These are phyloP conservation scores for Omphalea diandra DNA, from an alignment of 441 rosid species.

Conservation along the genomic window DNA sequence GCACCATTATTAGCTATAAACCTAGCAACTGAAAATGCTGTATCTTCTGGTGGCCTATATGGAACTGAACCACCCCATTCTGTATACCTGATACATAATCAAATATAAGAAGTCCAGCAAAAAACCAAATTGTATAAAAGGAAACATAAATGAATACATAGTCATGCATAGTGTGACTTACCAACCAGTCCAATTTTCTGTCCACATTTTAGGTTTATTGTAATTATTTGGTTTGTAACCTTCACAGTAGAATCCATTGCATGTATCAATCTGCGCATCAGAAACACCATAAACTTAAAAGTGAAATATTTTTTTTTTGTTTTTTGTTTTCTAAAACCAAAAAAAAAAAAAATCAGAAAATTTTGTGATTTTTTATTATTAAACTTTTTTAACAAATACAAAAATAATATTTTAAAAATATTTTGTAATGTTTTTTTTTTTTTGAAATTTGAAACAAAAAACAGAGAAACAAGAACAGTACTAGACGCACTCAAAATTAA, in stretches of 20 bases:
- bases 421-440: no score
- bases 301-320: no score
- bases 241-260: slow-evolving; percentile 94
- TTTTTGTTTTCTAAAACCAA: no score
- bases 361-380: no score
- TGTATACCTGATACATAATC: slow-evolving; percentile 56
- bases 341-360: no score
- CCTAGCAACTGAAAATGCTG: slow-evolving; percentile 89
- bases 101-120: neutral
- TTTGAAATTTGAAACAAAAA: no score
- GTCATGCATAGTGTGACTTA: slow-evolving; percentile 28
- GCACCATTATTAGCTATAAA: slow-evolving; percentile 92
- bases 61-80: slow-evolving; percentile 90
- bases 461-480: no score
- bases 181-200: slow-evolving; percentile 99
- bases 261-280: slow-evolving; percentile 64
- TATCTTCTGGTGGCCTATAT: slow-evolving; percentile 82
- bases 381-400: no score
- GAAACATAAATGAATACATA: neutral
- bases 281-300: no score
- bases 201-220: slow-evolving; percentile 96
- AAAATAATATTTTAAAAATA: no score
- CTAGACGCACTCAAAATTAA: neutral
- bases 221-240: slow-evolving; percentile 80
- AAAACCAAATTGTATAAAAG: neutral